These are phyloP conservation scores for Boletellus sp. DNA, from an alignment of 768 basidiomycete species.

Conservation along the genomic window DNA sequence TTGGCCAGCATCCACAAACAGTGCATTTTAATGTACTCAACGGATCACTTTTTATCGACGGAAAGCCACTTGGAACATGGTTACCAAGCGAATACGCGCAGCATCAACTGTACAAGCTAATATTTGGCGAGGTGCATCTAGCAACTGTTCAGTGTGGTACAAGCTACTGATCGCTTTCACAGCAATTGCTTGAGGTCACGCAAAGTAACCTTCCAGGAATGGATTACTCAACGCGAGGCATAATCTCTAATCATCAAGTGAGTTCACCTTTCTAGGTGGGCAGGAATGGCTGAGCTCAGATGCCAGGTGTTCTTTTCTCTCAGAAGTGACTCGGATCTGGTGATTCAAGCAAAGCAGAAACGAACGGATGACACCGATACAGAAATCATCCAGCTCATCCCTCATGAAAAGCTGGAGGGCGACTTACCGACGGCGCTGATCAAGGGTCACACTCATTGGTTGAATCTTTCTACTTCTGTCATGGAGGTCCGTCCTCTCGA, in stretches of 20 bases:
- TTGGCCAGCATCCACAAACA: conserved; percentile 17
- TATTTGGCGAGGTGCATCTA: conserved; percentile 20
- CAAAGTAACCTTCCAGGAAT: conserved; percentile 22
- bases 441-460: conserved; percentile 27
- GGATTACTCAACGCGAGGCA: conserved; percentile 20
- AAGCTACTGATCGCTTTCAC: not conserved
- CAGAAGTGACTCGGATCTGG: not conserved
- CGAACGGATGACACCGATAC: not conserved
- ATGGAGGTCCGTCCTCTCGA: conserved; percentile 30
- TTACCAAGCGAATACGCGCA: conserved; percentile 10
- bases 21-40: conserved; percentile 40
- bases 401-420: conserved; percentile 13
- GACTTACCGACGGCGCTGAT: conserved; percentile 28
- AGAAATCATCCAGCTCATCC: conserved; percentile 21
- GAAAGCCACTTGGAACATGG: conserved; percentile 15
- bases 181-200: conserved; percentile 14
- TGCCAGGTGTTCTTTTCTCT: conserved; percentile 17
- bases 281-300: not conserved
- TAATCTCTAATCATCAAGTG: conserved; percentile 18
- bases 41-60: conserved; percentile 24
- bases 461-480: conserved; percentile 20
- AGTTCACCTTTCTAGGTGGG: not conserved
- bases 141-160: not conserved
- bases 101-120: conserved; percentile 9
- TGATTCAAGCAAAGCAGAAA: conserved; percentile 11